Percentiles rank a stretch among this genome's conserved stretches.
These are phyloP conservation scores for Elsinoe fawcettii DNA, from an alignment of 2,329 filamentous ascomycete genomes.

Conservation along the genomic window DNA sequence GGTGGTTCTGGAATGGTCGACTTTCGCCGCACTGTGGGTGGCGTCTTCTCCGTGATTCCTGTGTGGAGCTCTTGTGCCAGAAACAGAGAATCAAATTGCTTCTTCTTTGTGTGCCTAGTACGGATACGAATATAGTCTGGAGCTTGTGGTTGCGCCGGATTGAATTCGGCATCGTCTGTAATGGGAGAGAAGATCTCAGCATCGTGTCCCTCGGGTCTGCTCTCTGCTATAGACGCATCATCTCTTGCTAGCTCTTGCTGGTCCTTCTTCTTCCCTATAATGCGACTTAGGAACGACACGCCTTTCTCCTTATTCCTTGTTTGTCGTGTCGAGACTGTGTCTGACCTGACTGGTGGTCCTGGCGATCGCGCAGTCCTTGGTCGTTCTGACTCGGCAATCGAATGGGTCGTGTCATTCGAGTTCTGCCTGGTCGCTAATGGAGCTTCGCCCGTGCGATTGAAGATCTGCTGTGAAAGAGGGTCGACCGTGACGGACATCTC, in stretches of 20 bases:
- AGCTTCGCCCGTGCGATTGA: constrained; percentile 48
- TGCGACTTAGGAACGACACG: constrained; percentile 80
- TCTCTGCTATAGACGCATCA: constrained; percentile 34
- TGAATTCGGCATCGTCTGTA: constrained; percentile 64
- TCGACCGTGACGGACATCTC: constrained; percentile 12
- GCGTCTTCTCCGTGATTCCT: background rate
- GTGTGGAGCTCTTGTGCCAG: constrained; percentile 83
- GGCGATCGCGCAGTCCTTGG: background rate
- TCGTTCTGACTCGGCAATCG: background rate
- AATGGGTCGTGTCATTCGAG: constrained; percentile 6
- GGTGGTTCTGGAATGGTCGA: constrained; percentile 21
- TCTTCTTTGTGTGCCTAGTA: constrained; percentile 68
- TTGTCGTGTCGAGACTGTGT: constrained; percentile 21
- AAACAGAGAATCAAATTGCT: constrained; percentile 80
- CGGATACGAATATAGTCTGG: constrained; percentile 85
- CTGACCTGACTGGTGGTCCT: constrained; percentile 15
- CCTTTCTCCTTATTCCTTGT: constrained; percentile 67
- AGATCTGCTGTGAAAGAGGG: constrained; percentile 39
- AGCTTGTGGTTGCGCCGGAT: constrained; percentile 79
- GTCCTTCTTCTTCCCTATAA: constrained; percentile 65
- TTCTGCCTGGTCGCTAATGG: constrained; percentile 16
- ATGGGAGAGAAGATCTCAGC: constrained; percentile 74
- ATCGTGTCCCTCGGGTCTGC: constrained; percentile 66
- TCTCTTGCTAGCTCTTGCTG: constrained; percentile 38
- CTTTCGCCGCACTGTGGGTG: background rate